These are phyloP conservation scores for Trichoderma polysporum DNA, from an alignment of 2,329 filamentous ascomycete genomes.

Conservation along the genomic window DNA sequence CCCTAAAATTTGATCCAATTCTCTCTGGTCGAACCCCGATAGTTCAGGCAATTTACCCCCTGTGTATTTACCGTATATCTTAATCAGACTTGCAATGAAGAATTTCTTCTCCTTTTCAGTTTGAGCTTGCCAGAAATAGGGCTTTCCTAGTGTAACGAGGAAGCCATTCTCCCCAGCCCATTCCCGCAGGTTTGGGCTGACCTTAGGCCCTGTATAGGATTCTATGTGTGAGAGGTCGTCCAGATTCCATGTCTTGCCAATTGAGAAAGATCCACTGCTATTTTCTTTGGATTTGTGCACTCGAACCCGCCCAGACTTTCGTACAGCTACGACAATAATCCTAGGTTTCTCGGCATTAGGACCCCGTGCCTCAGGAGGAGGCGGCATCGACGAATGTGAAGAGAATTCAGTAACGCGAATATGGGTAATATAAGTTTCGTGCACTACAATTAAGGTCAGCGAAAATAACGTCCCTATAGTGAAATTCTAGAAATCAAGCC, in stretches of 20 bases:
- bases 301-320: constrained; percentile 86
- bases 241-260: constrained; percentile 97
- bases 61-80: constrained; percentile 96
- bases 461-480: too few relatives aligned
- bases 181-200: constrained; percentile 60
- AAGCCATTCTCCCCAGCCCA: constrained; percentile 88
- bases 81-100: constrained; percentile 93
- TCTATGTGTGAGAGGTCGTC: constrained; percentile 85
- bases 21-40: constrained; percentile 76
- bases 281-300: constrained; percentile 98
- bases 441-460: constrained; percentile 32
- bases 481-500: constrained; percentile 36
- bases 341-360: constrained; percentile 79
- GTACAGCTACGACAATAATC: constrained; percentile 89
- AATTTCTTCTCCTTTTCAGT: constrained; percentile 97
- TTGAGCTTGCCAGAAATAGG: constrained; percentile 95
- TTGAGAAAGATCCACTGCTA: constrained; percentile 87
- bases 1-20: constrained; percentile 73
- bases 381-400: constrained; percentile 76
- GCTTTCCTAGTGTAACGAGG: constrained; percentile 83
- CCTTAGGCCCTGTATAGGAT: constrained; percentile 67
- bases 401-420: constrained; percentile 88
- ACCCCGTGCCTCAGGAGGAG: constrained; percentile 72
- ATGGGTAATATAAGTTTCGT: constrained; percentile 96
- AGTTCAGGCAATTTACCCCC: constrained; percentile 78